Percentiles rank a stretch among this genome's conserved stretches.
Evolutionary conservation across 352 stramenopile genomes (phyloP).

Genomic region (Globisporangium parvum): DNA sequence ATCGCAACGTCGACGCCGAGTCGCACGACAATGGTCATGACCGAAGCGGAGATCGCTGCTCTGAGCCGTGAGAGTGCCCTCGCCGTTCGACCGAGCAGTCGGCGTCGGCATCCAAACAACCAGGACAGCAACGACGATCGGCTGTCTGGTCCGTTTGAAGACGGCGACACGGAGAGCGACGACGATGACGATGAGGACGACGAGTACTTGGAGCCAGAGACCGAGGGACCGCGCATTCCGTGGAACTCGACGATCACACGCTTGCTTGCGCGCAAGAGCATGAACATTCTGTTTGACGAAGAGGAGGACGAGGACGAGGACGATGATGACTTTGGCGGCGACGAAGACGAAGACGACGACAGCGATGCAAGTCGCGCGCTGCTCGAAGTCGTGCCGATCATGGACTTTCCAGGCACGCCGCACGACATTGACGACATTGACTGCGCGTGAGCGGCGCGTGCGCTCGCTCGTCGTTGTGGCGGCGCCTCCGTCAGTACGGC

Average conservation of each 20-base stretch:
- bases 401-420: slow-evolving; percentile 33
- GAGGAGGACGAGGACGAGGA: slow-evolving; percentile 43
- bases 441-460: slow-evolving; percentile 15
- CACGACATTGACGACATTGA: slow-evolving; percentile 38
- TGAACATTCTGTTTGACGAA: slow-evolving; percentile 54
- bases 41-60: slow-evolving; percentile 10
- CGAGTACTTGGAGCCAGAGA: slow-evolving; percentile 26
- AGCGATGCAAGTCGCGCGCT: too few species aligned
- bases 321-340: slow-evolving; percentile 8
- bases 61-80: slow-evolving; percentile 5
- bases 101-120: background rate
- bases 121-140: slow-evolving; percentile 1
- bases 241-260: slow-evolving; percentile 38
- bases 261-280: slow-evolving; percentile 39
- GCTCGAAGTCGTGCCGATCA: slow-evolving; percentile 42
- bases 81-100: background rate
- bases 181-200: slow-evolving; percentile 12
- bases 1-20: slow-evolving; percentile 15
- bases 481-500: too few species aligned
- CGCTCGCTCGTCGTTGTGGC: too few species aligned
- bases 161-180: slow-evolving; percentile 15
- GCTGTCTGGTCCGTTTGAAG: slow-evolving; percentile 19
- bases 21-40: slow-evolving; percentile 14
- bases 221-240: slow-evolving; percentile 31
- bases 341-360: slow-evolving; percentile 12